Percentiles rank a stretch among this genome's conserved stretches.
Evolutionary conservation across 371 early-diverging fungal species (phyloP).

Genomic region (Apophysomyces sp.): DNA sequence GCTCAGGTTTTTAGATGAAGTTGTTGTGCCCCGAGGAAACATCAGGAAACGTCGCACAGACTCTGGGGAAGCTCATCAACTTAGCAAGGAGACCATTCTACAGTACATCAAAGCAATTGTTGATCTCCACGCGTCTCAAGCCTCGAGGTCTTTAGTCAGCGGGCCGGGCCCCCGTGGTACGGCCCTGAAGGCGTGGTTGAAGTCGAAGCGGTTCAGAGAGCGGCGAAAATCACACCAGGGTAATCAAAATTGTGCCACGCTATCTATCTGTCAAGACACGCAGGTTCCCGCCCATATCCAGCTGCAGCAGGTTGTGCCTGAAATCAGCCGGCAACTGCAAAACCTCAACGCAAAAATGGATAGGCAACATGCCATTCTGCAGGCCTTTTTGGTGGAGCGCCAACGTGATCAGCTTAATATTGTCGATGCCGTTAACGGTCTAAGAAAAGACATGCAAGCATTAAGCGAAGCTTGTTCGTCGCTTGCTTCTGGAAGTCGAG

Average conservation of each 20-base stretch:
- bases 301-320: neutral
- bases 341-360: neutral
- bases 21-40: neutral
- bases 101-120: neutral
- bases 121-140: conserved; percentile 1
- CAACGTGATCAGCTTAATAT: neutral
- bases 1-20: conserved; percentile 2
- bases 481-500: neutral
- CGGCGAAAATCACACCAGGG: too few species aligned
- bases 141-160: neutral
- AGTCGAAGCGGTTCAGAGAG: too few species aligned
- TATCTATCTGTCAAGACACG: too few species aligned
- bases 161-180: neutral
- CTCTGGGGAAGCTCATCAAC: neutral
- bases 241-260: too few species aligned
- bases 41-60: neutral
- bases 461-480: neutral
- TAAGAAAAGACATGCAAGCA: neutral
- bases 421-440: neutral
- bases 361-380: neutral
- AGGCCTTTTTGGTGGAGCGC: neutral
- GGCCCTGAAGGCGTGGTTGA: too few species aligned
- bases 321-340: neutral
- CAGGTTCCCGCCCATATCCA: neutral
- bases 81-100: neutral